phyloP scores from a whole-genome alignment of 2,329 filamentous ascomycete species.

The Xylaria sp. region DNA sequence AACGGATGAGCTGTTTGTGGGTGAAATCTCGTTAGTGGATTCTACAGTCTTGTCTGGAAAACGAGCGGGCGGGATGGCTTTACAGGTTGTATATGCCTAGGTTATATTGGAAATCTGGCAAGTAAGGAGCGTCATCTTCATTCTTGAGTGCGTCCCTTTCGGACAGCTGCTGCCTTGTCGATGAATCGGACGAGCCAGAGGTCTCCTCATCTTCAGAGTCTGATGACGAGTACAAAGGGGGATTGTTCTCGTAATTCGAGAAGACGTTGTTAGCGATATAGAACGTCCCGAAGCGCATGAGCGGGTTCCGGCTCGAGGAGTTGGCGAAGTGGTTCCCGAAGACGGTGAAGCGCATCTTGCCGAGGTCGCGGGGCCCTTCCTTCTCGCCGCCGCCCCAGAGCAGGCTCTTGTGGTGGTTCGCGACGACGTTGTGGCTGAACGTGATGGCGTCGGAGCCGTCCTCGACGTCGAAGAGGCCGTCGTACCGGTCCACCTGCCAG shows the following conservation, averaged over 20 bases:
- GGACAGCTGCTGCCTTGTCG: neutral
- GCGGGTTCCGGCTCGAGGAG: constrained; percentile 38
- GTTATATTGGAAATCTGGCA: constrained; percentile 39
- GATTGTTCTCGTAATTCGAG: constrained; percentile 33
- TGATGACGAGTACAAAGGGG: constrained; percentile 23
- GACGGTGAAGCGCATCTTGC: constrained; percentile 41
- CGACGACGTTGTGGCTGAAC: constrained; percentile 41
- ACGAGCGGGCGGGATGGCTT: neutral
- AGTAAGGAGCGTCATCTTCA: constrained; percentile 19
- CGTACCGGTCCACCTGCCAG: constrained; percentile 40
- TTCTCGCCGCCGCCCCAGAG: constrained; percentile 43
- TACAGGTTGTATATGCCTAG: constrained; percentile 42
- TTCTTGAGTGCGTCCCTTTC: neutral
- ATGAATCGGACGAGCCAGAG: neutral
- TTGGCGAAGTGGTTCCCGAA: constrained; percentile 40
- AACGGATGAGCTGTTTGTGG: constrained; percentile 41
- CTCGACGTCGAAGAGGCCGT: constrained; percentile 41
- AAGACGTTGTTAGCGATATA: constrained; percentile 41
- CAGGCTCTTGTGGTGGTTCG: constrained; percentile 42
- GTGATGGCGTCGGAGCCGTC: constrained; percentile 41
- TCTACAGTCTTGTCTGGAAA: too few species aligned
- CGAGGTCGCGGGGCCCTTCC: constrained; percentile 36
- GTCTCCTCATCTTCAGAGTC: neutral
- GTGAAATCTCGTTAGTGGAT: too few species aligned
- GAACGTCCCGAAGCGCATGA: constrained; percentile 42